Evolutionary conservation across 176 grass and related monocot species (phyloP).

Genomic region (Rhynchospora pubera): DNA sequence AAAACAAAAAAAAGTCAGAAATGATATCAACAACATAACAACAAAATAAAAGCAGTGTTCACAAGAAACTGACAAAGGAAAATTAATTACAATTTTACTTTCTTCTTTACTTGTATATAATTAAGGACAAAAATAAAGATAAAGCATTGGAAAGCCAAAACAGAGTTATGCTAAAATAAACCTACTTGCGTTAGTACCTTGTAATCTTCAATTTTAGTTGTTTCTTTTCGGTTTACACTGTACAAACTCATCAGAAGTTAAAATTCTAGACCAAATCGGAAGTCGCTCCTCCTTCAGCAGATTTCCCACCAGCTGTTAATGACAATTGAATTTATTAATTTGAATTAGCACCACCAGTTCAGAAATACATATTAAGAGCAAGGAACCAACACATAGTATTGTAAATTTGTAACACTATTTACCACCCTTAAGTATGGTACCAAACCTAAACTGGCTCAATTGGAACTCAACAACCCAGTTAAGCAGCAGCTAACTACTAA

Average conservation of each 20-base stretch:
- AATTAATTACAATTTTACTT: slow-evolving; percentile 10
- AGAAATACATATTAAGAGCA: background rate
- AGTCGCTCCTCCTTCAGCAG: background rate
- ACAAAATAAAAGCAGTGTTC: background rate
- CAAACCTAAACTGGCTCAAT: background rate
- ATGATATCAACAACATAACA: slow-evolving; percentile 8
- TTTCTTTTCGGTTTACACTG: slow-evolving; percentile 8
- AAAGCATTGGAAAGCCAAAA: background rate
- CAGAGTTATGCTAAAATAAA: slow-evolving; percentile 14
- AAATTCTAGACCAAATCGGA: background rate
- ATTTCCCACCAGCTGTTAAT: background rate
- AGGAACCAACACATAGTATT: background rate
- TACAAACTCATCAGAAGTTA: background rate
- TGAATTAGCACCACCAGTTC: background rate
- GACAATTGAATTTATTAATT: background rate
- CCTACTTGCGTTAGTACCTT: slow-evolving; percentile 2
- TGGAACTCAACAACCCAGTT: background rate
- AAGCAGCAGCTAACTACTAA: background rate
- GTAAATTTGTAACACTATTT: background rate
- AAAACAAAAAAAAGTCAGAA: background rate
- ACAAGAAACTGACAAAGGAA: background rate
- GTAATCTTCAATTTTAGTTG: background rate
- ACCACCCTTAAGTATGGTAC: background rate
- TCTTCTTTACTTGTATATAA: slow-evolving; percentile 14
- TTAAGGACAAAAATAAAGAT: background rate